Conservation (phyloP, 1,139 yeast species). For the Nakaseomyces bracarensis region DNA sequence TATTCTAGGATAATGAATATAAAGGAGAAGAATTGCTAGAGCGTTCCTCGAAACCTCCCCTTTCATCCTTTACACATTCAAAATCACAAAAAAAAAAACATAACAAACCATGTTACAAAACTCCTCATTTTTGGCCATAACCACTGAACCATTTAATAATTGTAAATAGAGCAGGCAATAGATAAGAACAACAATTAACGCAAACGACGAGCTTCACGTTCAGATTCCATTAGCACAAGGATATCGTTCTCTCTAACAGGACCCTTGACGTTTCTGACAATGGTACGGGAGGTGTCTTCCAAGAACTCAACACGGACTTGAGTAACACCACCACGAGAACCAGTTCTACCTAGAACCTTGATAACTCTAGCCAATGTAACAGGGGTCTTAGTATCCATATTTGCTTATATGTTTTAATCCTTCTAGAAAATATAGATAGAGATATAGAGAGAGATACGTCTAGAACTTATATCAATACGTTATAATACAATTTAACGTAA, state of each 20-base stretch:
- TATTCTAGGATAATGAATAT: too few species aligned
- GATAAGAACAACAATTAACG: slow-evolving; percentile 42
- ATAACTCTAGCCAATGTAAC: slow-evolving; percentile 99
- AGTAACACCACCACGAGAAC: slow-evolving; percentile 99
- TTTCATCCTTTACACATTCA: slow-evolving; percentile 6
- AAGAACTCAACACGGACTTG: slow-evolving; percentile 99
- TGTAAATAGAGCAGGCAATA: too few species aligned
- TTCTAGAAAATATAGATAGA: background rate
- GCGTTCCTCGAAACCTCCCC: slow-evolving; percentile 7
- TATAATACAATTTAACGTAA: too few species aligned
- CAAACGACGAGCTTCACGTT: slow-evolving; percentile 87
- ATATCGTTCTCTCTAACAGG: slow-evolving; percentile 99
- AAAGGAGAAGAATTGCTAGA: slow-evolving; percentile 7
- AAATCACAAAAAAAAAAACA: too few species aligned
- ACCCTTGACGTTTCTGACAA: slow-evolving; percentile 99
- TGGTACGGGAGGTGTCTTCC: slow-evolving; percentile 96
- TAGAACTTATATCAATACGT: too few species aligned
- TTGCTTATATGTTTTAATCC: slow-evolving; percentile 8
- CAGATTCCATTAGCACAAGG: slow-evolving; percentile 98
- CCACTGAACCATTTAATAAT: background rate
- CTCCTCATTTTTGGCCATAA: too few species aligned
- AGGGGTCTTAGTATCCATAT: slow-evolving; percentile 79
- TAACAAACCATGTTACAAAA: too few species aligned
- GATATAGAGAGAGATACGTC: too few species aligned
- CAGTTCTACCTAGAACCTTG: slow-evolving; percentile 99